Base-by-base conservation (phyloP, 2,329 filamentous ascomycete species). In the Clarireedia sp. region DNA sequence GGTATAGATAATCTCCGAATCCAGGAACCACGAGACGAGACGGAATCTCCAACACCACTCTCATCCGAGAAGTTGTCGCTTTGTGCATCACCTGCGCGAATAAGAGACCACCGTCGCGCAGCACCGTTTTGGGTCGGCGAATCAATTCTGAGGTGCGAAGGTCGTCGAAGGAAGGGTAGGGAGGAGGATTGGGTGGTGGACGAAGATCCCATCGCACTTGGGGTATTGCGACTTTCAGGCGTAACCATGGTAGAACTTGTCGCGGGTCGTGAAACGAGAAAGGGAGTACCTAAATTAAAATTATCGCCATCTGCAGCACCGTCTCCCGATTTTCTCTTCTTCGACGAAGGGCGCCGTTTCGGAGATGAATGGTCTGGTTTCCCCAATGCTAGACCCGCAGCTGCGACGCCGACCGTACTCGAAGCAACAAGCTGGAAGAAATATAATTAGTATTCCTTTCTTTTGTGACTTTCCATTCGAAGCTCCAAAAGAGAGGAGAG, bases 1-100 rank as follows among this genome's bases (percentile, higher is more conserved):
- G 85, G 85, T 23, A 85, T 79, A 23, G 87, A 89, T 40, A 90
- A 72, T 49, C 86, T 81, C 63, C 82, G 81, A 60, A 90, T 82
- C 87, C 87, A 91, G 26, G 86, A 89, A 54, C 80, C 75, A 65
- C 75, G 78, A 36, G 81, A 85, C 16, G 82, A 84, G 36, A 77
- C 63, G 3, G 82, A 85, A 63, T 83, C 79, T 60, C 80, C 12
- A 4, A 33, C 63, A 24, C 55, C 62, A 29, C 45, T 56, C 48
- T 63, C 63, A 45, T 66, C 66, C 48, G 59, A 40, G 40, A 54
- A 47, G 49, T 45, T 59, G 58, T n/a, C 44, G 36, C n/a, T 61
- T 48, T 21, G 62, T 55, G 26, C 60, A 60, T 68, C 66, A 7
- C 62, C 64, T 23, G 60, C 55, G 50, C 59, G 59, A 29, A 63